Evolutionary conservation across 2,329 filamentous ascomycete genomes (phyloP).

Genomic region (Simplicillium sp.): DNA sequence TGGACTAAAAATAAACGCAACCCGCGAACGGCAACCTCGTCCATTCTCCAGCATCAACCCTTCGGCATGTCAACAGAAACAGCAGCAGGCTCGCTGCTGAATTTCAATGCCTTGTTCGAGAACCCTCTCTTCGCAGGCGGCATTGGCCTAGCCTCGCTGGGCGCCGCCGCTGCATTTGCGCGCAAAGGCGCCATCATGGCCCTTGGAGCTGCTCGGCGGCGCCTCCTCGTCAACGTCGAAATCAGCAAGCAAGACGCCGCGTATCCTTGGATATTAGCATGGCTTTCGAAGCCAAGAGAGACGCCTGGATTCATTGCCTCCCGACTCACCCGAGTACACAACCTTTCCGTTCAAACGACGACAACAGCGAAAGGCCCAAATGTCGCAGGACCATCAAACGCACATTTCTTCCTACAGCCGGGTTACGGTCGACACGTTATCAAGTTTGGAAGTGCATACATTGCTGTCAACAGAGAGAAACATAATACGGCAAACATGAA

Average conservation of each 20-base stretch:
- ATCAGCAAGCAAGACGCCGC: slow-evolving; percentile 90
- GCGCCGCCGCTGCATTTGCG: slow-evolving; percentile 69
- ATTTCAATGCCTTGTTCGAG: slow-evolving; percentile 49
- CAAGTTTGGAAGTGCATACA: slow-evolving; percentile 78
- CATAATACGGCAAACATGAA: slow-evolving; percentile 72
- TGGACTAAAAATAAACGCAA: no score
- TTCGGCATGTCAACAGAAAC: slow-evolving; percentile 21
- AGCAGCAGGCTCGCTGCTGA: slow-evolving; percentile 24
- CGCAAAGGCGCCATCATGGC: slow-evolving; percentile 67
- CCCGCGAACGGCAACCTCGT: no score
- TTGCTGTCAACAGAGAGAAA: slow-evolving; percentile 78
- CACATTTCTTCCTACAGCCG: slow-evolving; percentile 80
- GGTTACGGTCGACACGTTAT: slow-evolving; percentile 85
- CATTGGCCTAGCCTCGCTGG: slow-evolving; percentile 83
- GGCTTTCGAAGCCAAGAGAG: slow-evolving; percentile 79
- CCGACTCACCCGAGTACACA: slow-evolving; percentile 49
- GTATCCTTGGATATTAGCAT: slow-evolving; percentile 88
- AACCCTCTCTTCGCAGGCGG: slow-evolving; percentile 62
- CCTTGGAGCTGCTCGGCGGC: slow-evolving; percentile 66
- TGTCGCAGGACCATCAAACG: slow-evolving; percentile 56
- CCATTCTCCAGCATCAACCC: neutral
- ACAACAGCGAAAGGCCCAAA: slow-evolving; percentile 52
- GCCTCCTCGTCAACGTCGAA: slow-evolving; percentile 89
- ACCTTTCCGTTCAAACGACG: slow-evolving; percentile 47
- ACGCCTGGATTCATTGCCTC: slow-evolving; percentile 48